Conservation (phyloP, 306 rosid species). For the Trichosanthes cucumerina region DNA sequence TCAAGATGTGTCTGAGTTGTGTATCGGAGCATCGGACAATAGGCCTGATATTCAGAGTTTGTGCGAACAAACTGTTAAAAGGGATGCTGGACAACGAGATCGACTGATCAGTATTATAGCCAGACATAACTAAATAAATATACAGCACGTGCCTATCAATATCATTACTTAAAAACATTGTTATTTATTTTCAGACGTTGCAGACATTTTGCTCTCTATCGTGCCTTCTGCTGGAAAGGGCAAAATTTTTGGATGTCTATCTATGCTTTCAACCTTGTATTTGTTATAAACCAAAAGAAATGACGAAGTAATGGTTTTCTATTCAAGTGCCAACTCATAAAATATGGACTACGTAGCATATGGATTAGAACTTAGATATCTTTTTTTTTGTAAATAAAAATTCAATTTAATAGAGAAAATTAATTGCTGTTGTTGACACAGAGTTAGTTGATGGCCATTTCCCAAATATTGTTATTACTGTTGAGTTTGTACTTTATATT, state of each 20-base stretch:
- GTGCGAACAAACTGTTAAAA: background rate
- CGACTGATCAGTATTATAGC: background rate
- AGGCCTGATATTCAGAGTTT: background rate
- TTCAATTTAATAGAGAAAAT: background rate
- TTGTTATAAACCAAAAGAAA: background rate
- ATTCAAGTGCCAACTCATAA: background rate
- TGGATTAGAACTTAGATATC: background rate
- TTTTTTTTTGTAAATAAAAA: background rate
- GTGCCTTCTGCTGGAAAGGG: background rate
- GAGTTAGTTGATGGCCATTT: background rate
- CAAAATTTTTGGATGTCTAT: background rate
- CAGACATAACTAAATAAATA: background rate
- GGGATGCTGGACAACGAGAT: background rate
- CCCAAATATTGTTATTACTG: background rate
- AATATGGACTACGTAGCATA: background rate
- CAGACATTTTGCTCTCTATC: background rate
- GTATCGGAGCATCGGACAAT: background rate
- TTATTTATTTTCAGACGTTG: background rate
- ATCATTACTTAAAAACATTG: background rate
- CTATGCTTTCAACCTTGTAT: background rate
- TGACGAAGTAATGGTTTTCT: background rate
- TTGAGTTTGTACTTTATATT: background rate
- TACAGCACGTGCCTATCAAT: background rate
- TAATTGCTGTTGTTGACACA: background rate
- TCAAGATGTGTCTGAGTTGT: background rate